phyloP scores from a whole-genome alignment of 75 land plant species.

The Gnetum montanum region DNA sequence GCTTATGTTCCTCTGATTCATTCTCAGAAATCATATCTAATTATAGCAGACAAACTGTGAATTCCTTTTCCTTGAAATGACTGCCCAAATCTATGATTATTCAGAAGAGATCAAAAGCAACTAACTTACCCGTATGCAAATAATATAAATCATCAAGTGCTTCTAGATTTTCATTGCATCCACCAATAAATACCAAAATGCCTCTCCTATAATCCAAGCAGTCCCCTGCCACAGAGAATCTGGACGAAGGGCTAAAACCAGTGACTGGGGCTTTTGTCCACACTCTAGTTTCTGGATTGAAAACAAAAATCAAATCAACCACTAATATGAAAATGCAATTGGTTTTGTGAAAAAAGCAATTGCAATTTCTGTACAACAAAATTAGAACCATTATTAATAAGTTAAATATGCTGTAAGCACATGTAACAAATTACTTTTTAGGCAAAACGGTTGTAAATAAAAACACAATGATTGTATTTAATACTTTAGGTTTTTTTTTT shows the following conservation, averaged over 20 bases:
- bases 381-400: too few species aligned
- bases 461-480: too few species aligned
- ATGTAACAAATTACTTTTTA: too few species aligned
- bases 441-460: too few species aligned
- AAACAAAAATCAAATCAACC: background rate
- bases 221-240: slow-evolving; percentile 43
- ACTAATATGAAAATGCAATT: background rate
- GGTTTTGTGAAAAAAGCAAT: background rate
- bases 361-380: too few species aligned
- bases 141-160: slow-evolving; percentile 44
- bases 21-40: slow-evolving; percentile 21
- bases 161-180: slow-evolving; percentile 40
- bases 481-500: too few species aligned
- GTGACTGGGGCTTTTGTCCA: slow-evolving; percentile 18
- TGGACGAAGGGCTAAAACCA: slow-evolving; percentile 30
- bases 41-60: background rate
- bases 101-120: background rate
- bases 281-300: slow-evolving; percentile 25
- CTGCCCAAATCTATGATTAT: background rate
- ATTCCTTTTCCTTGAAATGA: background rate
- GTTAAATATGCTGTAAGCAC: too few species aligned
- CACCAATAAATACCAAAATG: slow-evolving; percentile 36
- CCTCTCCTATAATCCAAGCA: slow-evolving; percentile 27
- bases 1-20: slow-evolving; percentile 15
- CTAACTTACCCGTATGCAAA: slow-evolving; percentile 29